Base-by-base conservation (phyloP, 176 grass and related monocot genomes). In the Pharus latifolius region DNA sequence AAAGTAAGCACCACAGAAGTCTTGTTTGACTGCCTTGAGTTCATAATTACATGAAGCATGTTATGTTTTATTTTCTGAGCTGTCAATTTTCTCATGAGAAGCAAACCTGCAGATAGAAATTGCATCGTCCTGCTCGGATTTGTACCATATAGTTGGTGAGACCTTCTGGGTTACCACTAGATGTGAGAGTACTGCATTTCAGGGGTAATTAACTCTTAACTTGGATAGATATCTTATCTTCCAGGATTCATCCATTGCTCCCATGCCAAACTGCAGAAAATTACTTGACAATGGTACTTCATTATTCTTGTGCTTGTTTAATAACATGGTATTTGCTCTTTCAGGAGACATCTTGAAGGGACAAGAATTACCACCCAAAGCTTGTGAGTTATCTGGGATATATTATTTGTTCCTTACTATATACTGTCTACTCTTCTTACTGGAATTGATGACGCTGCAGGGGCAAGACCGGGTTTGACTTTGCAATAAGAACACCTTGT, bases 311-410 rank as follows among this genome's bases (percentile, higher is more conserved):
- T 61, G 29, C 51, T 59, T 69, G 26, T 38, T 73, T 59, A 47
- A 46, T 88, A 67, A 88, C 74, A 72, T 55, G 47, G 35, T 46
- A 43, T 88, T 67, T 26, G 7, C 26, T 80, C 79, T 93, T 85
- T 76, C 83, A 98, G 95, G 90, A 98, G 88, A 30, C 82, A 75
- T 41, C 95, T 99, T 82, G 95, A 99, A 84, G 90, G 95, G 78
- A 99, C 95, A 63, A 85, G 90, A 85, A 99, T 99, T 84, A 99
- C 90, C 43, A 88, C 89, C 83, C 95, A 88, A 62, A 78, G 75
- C 45, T 85, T 90, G 95, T 81, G 88, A 81, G 72, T 32, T 79
- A n/a, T 56, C 13, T 69, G 22, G 18, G 44, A 50, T 25, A n/a
- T 37, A 52, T 30, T 63, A 10, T 70, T 63, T 78, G 4, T 6